Evolutionary conservation across 2,329 filamentous ascomycete genomes (phyloP), one percentile per base, ranked within the genome.

Genomic region (Acephala macrosclerotiorum): DNA sequence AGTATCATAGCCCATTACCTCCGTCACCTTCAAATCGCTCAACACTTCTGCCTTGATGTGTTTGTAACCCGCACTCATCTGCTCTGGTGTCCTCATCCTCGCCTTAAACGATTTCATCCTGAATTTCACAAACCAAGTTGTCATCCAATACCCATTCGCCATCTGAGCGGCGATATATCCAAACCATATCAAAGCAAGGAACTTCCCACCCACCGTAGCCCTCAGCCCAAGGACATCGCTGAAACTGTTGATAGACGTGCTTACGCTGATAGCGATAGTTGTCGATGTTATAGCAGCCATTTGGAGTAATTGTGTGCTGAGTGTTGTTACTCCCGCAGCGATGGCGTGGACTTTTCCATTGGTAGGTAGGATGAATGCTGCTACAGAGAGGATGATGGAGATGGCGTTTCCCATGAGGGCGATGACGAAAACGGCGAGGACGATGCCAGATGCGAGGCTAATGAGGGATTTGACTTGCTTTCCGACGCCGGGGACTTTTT

Each of bases 41-140:
- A 47, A 26, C 25, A 65, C 51, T n/a, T 65, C 63, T 36, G 42
- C 49, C 35, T 29, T 40, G n/a, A 65, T 61, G 14, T 20, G 53
- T 40, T 51, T 61, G 20, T 65, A 65, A 4, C 47, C 38, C 22
- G 40, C 58, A 4, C 45, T 38, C 42, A 65, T 65, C 40, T 65
- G 58, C 42, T 55, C 40, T 25, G 29, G 26, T 3, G 63, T 65
- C 26, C 63, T 58, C 53, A 38, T 25, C 29, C 63, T 65, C 45
- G 59, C 59, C 38, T 65, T 65, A 35, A 45, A 61, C 22, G 58
- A 35, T 47, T 18, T 36, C 38, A 26, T 53, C 40, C 63, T 35
- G 59, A 53, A 65, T 36, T 65, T 58, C n/a, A 65, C 59, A 42
- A 65, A 65, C 63, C 63, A 65, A 3, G 40, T 35, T 5, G 29